phyloP scores from a whole-genome alignment of 306 rosid species.

The Ceratonia siliqua region DNA sequence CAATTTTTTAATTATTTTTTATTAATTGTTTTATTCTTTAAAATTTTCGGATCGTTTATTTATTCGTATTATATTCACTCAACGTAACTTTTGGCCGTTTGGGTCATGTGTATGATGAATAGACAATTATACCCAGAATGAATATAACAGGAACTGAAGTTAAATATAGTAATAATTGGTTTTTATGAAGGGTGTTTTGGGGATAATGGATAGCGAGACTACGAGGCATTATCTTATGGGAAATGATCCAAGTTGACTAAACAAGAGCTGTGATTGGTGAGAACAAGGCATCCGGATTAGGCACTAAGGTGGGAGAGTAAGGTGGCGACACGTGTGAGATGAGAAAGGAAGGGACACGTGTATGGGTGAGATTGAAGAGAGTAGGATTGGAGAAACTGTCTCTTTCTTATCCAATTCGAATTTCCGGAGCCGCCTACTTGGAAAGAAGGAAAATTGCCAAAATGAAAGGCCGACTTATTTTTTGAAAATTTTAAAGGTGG shows the following conservation, averaged over 20 bases:
- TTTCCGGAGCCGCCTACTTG: not conserved
- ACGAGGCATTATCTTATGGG: not conserved
- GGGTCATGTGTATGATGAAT: not conserved
- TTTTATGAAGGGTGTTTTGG: not conserved
- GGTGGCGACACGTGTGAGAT: not conserved
- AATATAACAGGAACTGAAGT: too few relatives aligned
- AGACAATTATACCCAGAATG: not conserved
- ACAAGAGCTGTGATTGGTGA: constrained; percentile 18
- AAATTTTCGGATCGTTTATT: not conserved
- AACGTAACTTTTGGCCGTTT: not conserved
- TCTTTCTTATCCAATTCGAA: constrained; percentile 31
- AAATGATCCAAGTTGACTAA: not conserved
- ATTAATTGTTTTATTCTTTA: not conserved
- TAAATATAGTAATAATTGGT: not conserved
- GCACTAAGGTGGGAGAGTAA: too few relatives aligned
- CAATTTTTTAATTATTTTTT: not conserved
- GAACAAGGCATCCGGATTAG: constrained; percentile 25
- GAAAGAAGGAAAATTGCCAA: not conserved
- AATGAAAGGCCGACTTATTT: not conserved
- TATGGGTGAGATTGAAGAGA: not conserved
- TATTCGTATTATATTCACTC: not conserved
- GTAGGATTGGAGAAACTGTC: constrained; percentile 21
- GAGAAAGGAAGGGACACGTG: constrained; percentile 13
- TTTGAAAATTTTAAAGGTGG: not conserved
- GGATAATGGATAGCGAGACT: not conserved